Evolutionary conservation across 208 protist genomes (phyloP).

Genomic region (Novymonas esmeraldas): DNA sequence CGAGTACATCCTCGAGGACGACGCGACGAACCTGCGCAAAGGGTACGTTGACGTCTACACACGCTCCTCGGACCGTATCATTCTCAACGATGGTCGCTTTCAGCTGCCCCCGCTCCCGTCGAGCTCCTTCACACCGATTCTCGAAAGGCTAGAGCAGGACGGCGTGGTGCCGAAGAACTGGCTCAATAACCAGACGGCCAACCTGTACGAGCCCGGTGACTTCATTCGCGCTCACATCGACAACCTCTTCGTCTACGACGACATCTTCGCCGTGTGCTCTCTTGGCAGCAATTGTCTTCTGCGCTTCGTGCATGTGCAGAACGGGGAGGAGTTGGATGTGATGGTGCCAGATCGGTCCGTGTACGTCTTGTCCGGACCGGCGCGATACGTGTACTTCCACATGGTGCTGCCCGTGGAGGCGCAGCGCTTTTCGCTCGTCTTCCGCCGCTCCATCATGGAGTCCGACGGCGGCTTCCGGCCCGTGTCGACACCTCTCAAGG

Average conservation of each 20-base stretch:
- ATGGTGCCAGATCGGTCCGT: constrained; percentile 83
- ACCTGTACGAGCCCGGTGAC: constrained; percentile 88
- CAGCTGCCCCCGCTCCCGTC: constrained; percentile 81
- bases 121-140: constrained; percentile 62
- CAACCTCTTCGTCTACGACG: constrained; percentile 92
- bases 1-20: constrained; percentile 75
- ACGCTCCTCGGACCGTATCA: constrained; percentile 72
- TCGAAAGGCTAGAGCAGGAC: constrained; percentile 85
- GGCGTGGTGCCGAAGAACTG: constrained; percentile 68
- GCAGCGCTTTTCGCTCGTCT: constrained; percentile 87
- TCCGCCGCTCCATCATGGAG: constrained; percentile 88
- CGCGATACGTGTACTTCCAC: constrained; percentile 91
- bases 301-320: constrained; percentile 90
- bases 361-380: constrained; percentile 88
- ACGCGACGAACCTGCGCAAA: constrained; percentile 61
- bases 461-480: constrained; percentile 83
- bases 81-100: constrained; percentile 84
- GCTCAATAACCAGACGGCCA: constrained; percentile 91
- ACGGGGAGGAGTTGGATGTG: constrained; percentile 86
- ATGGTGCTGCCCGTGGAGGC: constrained; percentile 88
- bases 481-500: constrained; percentile 61
- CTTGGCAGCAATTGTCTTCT: constrained; percentile 80
- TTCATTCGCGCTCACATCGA: constrained; percentile 92
- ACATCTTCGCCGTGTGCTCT: constrained; percentile 87
- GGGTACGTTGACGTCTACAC: constrained; percentile 90